A percentile compares a stretch with the other conserved stretches of the same genome.
These are phyloP conservation scores for Hypoxylon sp. DNA, from an alignment of 2,329 filamentous ascomycete genomes.

Conservation along the genomic window DNA sequence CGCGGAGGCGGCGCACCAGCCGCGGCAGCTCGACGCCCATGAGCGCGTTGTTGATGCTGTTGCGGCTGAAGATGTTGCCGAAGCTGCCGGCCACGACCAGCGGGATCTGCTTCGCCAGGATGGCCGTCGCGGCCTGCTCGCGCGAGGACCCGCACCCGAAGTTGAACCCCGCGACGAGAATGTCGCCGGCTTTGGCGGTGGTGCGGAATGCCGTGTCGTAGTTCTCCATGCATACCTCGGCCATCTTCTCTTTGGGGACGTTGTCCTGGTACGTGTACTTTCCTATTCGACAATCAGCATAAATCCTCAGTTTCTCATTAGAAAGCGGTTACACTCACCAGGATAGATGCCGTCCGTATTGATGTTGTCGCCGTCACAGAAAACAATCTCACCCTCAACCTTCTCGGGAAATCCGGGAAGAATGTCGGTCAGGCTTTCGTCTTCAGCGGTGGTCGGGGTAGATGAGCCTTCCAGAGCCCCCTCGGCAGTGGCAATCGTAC, in stretches of 20 bases:
- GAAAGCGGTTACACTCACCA: constrained; percentile 50
- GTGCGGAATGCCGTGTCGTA: constrained; percentile 78
- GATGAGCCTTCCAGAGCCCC: background rate
- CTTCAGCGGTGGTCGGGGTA: constrained; percentile 36
- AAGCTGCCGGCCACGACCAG: constrained; percentile 84
- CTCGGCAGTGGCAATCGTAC: constrained; percentile 55
- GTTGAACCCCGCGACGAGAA: constrained; percentile 86
- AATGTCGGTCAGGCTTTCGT: constrained; percentile 74
- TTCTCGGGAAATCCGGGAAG: constrained; percentile 87
- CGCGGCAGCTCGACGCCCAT: constrained; percentile 75
- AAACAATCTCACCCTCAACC: constrained; percentile 79
- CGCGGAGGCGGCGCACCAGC: constrained; percentile 70
- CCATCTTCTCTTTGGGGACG: constrained; percentile 80
- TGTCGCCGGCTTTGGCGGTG: constrained; percentile 73
- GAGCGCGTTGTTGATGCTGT: constrained; percentile 81
- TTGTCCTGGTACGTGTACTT: constrained; percentile 94
- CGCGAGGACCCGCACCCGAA: constrained; percentile 84
- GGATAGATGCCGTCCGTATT: constrained; percentile 95
- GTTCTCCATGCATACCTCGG: constrained; percentile 90
- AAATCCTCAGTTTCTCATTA: no score
- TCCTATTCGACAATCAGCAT: no score
- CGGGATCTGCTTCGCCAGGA: constrained; percentile 80
- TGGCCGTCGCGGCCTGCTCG: constrained; percentile 88
- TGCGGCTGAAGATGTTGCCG: constrained; percentile 82
- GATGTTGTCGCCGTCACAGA: constrained; percentile 73